These are phyloP conservation scores for Pseudogymnoascus pannorum DNA, from an alignment of 2,329 filamentous ascomycete genomes.

Conservation along the genomic window DNA sequence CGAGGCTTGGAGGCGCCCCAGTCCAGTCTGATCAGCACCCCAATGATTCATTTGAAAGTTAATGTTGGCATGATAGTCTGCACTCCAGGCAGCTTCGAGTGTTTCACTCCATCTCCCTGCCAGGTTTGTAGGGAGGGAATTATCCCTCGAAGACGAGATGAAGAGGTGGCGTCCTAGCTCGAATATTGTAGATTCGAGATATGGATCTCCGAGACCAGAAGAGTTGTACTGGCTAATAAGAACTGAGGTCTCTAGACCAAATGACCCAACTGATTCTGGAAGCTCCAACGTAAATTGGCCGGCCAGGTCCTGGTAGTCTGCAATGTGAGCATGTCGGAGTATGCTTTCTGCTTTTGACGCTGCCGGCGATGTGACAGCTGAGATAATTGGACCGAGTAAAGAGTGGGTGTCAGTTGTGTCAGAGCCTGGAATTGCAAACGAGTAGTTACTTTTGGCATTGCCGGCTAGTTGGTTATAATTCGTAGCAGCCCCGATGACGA, in stretches of 20 bases:
- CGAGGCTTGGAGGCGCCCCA: constrained; percentile 37
- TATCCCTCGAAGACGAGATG: constrained; percentile 45
- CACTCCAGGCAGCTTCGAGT: constrained; percentile 41
- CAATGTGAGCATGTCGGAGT: constrained; percentile 32
- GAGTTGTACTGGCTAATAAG: constrained; percentile 30
- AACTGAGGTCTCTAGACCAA: constrained; percentile 32
- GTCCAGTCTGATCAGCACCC: constrained; percentile 45
- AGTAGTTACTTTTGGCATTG: constrained; percentile 33
- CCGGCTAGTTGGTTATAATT: constrained; percentile 46
- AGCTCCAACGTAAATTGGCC: constrained; percentile 37
- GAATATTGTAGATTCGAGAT: constrained; percentile 45
- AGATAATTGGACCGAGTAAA: constrained; percentile 33
- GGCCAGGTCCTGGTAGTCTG: constrained; percentile 36
- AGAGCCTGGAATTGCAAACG: background rate
- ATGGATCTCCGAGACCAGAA: constrained; percentile 38
- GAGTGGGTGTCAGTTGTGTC: constrained; percentile 16
- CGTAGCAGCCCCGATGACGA: constrained; percentile 40
- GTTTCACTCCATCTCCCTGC: constrained; percentile 48
- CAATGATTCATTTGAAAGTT: constrained; percentile 58
- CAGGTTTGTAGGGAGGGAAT: constrained; percentile 47
- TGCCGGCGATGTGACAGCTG: constrained; percentile 29
- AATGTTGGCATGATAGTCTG: constrained; percentile 52
- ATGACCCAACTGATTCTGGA: constrained; percentile 37
- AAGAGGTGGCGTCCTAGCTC: constrained; percentile 47
- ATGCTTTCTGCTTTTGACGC: constrained; percentile 27